These are phyloP conservation scores for Ceratocystiopsis sp. DNA, from an alignment of 2,329 filamentous ascomycete genomes.

Conservation along the genomic window DNA sequence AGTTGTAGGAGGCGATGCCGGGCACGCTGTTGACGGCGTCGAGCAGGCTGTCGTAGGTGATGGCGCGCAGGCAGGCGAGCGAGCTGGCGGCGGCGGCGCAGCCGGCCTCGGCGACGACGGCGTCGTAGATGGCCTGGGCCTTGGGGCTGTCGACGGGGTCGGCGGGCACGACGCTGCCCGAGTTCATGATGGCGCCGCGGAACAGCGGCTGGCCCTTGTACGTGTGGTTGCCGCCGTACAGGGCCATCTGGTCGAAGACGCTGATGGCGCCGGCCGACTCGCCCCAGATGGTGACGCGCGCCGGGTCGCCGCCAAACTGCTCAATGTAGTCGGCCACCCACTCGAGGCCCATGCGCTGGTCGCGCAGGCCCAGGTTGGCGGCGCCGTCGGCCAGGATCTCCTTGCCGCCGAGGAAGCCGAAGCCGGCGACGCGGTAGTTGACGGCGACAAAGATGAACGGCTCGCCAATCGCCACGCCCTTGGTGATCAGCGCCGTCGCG, in stretches of 20 bases:
- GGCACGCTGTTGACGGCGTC: slow-evolving; percentile 55
- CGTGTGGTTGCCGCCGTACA: slow-evolving; percentile 50
- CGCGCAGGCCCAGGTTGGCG: slow-evolving; percentile 53
- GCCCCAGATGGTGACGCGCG: slow-evolving; percentile 67
- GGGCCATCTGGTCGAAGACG: slow-evolving; percentile 57
- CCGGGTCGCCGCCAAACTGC: slow-evolving; percentile 61
- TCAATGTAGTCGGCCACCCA: slow-evolving; percentile 67
- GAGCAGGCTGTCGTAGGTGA: slow-evolving; percentile 43
- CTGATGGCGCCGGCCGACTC: slow-evolving; percentile 57
- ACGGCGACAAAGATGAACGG: slow-evolving; percentile 60
- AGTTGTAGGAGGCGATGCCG: slow-evolving; percentile 46
- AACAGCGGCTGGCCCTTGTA: slow-evolving; percentile 65
- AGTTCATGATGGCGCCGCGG: slow-evolving; percentile 64
- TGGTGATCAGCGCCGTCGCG: slow-evolving; percentile 26
- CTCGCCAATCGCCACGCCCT: slow-evolving; percentile 32
- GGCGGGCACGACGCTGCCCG: slow-evolving; percentile 44
- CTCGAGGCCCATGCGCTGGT: slow-evolving; percentile 54
- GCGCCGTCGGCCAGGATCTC: slow-evolving; percentile 51
- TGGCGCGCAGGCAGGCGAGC: slow-evolving; percentile 46
- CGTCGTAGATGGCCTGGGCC: slow-evolving; percentile 47
- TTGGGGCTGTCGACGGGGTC: slow-evolving; percentile 48
- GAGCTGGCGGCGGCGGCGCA: slow-evolving; percentile 41
- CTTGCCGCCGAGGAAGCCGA: slow-evolving; percentile 55
- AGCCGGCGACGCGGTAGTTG: slow-evolving; percentile 61
- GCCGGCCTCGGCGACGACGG: slow-evolving; percentile 40